These are phyloP conservation scores for Quercus glauca DNA, from an alignment of 306 rosid genomes.

Conservation along the genomic window DNA sequence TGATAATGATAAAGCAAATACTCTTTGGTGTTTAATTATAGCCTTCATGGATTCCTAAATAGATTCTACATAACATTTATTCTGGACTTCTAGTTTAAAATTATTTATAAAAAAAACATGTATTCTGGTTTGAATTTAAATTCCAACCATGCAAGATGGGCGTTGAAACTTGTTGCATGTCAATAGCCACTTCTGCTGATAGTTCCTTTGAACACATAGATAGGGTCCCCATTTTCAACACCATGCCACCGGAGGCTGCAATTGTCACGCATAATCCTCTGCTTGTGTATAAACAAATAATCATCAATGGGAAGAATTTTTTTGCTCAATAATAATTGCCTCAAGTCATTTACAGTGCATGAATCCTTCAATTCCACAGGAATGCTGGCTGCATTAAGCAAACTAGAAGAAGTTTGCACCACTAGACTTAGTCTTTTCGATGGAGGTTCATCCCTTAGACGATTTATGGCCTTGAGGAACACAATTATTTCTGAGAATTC, in stretches of 20 bases:
- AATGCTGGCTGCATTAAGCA: conserved; percentile 67
- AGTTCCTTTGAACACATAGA: conserved; percentile 76
- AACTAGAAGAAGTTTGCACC: conserved; percentile 76
- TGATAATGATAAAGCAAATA: too few species aligned
- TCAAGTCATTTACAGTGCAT: conserved; percentile 57
- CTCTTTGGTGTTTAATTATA: too few species aligned
- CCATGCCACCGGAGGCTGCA: conserved; percentile 88
- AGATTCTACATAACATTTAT: not conserved
- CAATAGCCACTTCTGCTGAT: conserved; percentile 36
- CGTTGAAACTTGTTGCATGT: not conserved
- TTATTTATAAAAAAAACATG: not conserved
- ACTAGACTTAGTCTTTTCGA: conserved; percentile 46
- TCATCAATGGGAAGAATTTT: conserved; percentile 62
- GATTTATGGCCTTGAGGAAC: conserved; percentile 41
- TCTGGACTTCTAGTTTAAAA: not conserved
- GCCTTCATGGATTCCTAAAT: too few species aligned
- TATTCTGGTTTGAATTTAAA: not conserved
- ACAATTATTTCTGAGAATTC: conserved; percentile 64
- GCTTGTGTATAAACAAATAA: conserved; percentile 80
- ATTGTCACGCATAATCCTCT: conserved; percentile 79
- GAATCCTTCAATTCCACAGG: conserved; percentile 70
- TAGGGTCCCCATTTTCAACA: conserved; percentile 73
- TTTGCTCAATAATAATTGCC: conserved; percentile 52
- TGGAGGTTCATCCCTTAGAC: conserved; percentile 47
- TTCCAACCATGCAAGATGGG: not conserved